Conservation (phyloP, 2,329 filamentous ascomycete species). For the Remersonia thermophila region DNA sequence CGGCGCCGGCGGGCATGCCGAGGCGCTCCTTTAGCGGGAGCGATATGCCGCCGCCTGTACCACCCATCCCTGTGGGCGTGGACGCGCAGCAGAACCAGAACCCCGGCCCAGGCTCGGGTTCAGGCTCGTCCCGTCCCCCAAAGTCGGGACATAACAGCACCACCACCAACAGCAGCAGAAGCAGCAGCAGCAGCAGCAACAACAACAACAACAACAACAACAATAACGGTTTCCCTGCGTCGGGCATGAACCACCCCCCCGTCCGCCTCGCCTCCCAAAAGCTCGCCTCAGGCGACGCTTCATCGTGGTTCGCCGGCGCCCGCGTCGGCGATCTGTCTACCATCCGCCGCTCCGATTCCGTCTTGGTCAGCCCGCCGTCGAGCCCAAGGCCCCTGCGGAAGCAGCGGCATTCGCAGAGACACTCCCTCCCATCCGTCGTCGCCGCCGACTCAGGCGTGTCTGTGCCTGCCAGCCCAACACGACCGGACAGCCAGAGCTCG, state of each 20-base stretch:
- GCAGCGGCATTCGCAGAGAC: no score
- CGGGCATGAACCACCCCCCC: slow-evolving; percentile 22
- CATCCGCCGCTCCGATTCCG: slow-evolving; percentile 32
- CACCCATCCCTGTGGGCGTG: not conserved
- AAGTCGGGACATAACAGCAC: slow-evolving; percentile 1
- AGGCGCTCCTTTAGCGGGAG: no score
- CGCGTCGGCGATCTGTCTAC: slow-evolving; percentile 30
- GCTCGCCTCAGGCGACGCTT: slow-evolving; percentile 26
- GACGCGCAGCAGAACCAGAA: not conserved
- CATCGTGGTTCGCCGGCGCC: slow-evolving; percentile 39
- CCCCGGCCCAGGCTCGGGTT: no score
- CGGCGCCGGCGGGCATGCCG: slow-evolving; percentile 10
- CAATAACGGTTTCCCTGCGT: no score
- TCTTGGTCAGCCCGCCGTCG: slow-evolving; percentile 25
- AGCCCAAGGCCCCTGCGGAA: slow-evolving; percentile 6
- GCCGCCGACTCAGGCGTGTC: no score
- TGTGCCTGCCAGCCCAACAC: slow-evolving; percentile 8
- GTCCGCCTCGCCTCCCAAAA: slow-evolving; percentile 43
- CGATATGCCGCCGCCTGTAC: not conserved
- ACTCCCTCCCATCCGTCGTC: no score
- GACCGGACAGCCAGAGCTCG: slow-evolving; percentile 37
- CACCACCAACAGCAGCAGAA: slow-evolving; percentile 5
- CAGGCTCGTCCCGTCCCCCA: no score
- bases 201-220: no score
- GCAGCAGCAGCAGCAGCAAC: slow-evolving; percentile 18